Conservation (phyloP, 495 filamentous ascomycete species). For the Penicillium paradoxum region DNA sequence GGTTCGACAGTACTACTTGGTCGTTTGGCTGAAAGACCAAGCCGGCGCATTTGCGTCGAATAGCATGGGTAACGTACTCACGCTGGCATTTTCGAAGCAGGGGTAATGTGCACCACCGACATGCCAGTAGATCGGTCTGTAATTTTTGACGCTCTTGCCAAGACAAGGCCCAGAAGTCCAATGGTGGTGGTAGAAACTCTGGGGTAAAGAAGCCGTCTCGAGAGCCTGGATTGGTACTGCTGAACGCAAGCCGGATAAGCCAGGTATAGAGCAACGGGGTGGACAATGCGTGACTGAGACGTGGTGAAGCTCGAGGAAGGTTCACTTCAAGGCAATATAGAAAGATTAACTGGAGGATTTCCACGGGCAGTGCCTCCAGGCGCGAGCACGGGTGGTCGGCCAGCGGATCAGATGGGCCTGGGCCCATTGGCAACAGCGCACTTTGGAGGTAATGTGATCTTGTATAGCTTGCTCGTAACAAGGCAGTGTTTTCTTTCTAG, state of each 20-base stretch:
- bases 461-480: background rate
- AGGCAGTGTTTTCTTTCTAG: background rate
- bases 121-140: slow-evolving; percentile 34
- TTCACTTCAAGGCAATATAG: slow-evolving; percentile 46
- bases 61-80: slow-evolving; percentile 33
- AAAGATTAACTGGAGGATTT: slow-evolving; percentile 51
- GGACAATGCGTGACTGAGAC: slow-evolving; percentile 31
- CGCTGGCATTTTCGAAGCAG: slow-evolving; percentile 39
- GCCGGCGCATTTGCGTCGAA: slow-evolving; percentile 23
- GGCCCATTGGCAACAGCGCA: slow-evolving; percentile 14
- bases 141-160: slow-evolving; percentile 21
- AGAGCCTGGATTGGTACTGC: slow-evolving; percentile 30
- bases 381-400: slow-evolving; percentile 19
- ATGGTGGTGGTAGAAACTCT: slow-evolving; percentile 35
- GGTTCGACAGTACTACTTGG: slow-evolving; percentile 7
- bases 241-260: slow-evolving; percentile 42
- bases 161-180: slow-evolving; percentile 28
- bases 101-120: slow-evolving; percentile 43
- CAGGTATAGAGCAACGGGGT: slow-evolving; percentile 38
- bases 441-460: background rate
- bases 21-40: slow-evolving; percentile 26
- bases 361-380: slow-evolving; percentile 49
- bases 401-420: slow-evolving; percentile 8
- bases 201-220: slow-evolving; percentile 29
- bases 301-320: slow-evolving; percentile 43